phyloP scores from a whole-genome alignment of 306 rosid genomes.

The Trifolium dubium region DNA sequence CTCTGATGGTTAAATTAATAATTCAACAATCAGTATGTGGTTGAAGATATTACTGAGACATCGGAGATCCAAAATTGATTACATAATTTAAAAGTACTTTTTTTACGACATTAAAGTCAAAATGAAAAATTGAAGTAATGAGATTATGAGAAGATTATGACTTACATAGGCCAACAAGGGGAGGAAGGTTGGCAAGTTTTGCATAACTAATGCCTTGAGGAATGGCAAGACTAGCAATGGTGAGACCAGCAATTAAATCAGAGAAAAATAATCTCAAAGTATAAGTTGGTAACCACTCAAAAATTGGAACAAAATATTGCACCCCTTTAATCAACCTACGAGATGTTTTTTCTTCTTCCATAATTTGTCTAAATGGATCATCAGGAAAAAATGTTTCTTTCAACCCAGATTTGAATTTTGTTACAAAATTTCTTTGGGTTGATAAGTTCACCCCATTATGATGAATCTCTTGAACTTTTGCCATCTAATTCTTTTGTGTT shows the following conservation, averaged over 20 bases:
- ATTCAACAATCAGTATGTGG: not conserved
- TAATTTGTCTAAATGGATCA: conserved; percentile 69
- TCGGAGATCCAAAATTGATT: not conserved
- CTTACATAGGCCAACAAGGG: conserved; percentile 85
- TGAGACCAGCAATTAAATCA: conserved; percentile 80
- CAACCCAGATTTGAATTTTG: conserved; percentile 52
- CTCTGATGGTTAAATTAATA: too few relatives aligned
- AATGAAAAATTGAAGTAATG: not conserved
- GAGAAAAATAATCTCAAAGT: conserved; percentile 39
- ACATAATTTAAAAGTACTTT: not conserved
- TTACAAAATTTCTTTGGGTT: conserved; percentile 41
- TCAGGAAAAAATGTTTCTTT: conserved; percentile 70
- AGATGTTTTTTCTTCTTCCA: not conserved
- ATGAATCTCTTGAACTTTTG: conserved; percentile 1
- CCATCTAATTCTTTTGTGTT: not conserved
- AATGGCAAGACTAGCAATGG: conserved; percentile 89
- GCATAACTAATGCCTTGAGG: conserved; percentile 97
- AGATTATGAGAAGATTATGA: not conserved
- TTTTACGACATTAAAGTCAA: not conserved
- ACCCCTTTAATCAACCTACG: conserved; percentile 45
- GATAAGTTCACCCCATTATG: conserved; percentile 57
- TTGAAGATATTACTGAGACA: not conserved
- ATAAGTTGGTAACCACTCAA: conserved; percentile 74
- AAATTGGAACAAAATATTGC: conserved; percentile 68
- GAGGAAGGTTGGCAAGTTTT: conserved; percentile 70